These are phyloP conservation scores for Fusarium longipes DNA, from an alignment of 2,329 filamentous ascomycete genomes.

Conservation along the genomic window DNA sequence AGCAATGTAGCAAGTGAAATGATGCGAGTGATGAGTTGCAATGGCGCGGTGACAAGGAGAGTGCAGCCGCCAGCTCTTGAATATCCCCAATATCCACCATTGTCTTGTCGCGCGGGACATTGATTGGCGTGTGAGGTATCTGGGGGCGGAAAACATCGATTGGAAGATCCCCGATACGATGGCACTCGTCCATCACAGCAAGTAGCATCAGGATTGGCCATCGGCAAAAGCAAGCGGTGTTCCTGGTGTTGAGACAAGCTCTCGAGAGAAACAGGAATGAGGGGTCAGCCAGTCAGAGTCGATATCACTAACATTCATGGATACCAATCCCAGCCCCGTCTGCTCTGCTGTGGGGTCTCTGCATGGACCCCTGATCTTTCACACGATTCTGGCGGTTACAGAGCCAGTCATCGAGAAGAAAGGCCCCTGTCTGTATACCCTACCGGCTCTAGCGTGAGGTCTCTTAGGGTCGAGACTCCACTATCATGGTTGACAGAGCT, in stretches of 20 bases:
- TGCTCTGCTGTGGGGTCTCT: not conserved
- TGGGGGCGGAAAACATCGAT: not conserved
- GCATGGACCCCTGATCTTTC: slow-evolving; percentile 28
- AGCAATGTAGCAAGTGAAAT: not conserved
- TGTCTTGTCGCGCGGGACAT: not conserved
- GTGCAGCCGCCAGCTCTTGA: slow-evolving; percentile 2
- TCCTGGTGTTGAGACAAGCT: slow-evolving; percentile 4
- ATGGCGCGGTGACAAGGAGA: slow-evolving; percentile 29
- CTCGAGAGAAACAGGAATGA: slow-evolving; percentile 12
- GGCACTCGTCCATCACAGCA: not conserved
- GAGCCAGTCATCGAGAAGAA: slow-evolving; percentile 17
- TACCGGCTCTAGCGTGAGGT: not conserved
- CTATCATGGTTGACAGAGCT: not conserved
- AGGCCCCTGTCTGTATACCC: not conserved
- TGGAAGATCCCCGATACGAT: not conserved
- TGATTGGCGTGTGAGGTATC: not conserved
- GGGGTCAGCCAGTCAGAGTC: slow-evolving; percentile 29
- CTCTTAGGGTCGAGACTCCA: not conserved
- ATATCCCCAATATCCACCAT: not conserved
- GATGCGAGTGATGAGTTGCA: slow-evolving; percentile 36
- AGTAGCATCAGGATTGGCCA: slow-evolving; percentile 1
- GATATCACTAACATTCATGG: slow-evolving; percentile 14
- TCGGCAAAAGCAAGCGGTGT: slow-evolving; percentile 8
- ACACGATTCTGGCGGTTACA: slow-evolving; percentile 38
- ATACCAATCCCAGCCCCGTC: slow-evolving; percentile 16